Conservation (phyloP, 1,139 yeast genomes). For the Kluyveromyces marxianus region DNA sequence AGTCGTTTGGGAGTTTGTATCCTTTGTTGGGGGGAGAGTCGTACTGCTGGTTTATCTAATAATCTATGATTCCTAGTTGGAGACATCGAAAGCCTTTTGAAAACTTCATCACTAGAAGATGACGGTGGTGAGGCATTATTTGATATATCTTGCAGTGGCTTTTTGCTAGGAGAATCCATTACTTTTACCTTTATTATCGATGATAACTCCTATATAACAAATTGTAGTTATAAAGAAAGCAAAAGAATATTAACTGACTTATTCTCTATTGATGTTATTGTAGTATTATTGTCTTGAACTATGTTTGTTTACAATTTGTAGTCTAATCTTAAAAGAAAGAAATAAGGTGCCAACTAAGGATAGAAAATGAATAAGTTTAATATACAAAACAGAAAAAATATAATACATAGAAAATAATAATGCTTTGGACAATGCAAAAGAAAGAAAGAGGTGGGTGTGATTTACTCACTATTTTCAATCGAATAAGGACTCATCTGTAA, state of each 20-base stretch:
- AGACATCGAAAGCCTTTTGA: slow-evolving; percentile 22
- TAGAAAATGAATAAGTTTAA: too few relatives aligned
- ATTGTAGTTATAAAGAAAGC: too few relatives aligned
- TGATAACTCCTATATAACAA: neutral
- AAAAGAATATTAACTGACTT: too few relatives aligned
- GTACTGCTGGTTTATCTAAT: slow-evolving; percentile 20
- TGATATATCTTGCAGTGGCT: neutral
- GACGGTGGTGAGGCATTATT: slow-evolving; percentile 1
- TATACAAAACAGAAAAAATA: too few relatives aligned
- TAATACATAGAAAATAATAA: too few relatives aligned
- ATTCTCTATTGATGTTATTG: too few relatives aligned
- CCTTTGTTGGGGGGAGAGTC: slow-evolving; percentile 17
- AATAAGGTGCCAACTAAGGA: too few relatives aligned
- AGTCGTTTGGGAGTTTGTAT: slow-evolving; percentile 18
- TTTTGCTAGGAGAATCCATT: neutral
- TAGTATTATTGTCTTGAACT: too few relatives aligned
- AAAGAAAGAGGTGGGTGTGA: neutral
- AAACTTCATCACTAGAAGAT: slow-evolving; percentile 12
- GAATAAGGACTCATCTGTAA: slow-evolving; percentile 25
- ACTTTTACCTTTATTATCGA: neutral
- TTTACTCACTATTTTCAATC: neutral
- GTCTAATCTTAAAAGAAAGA: neutral
- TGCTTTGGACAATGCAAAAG: neutral
- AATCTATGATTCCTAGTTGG: slow-evolving; percentile 16
- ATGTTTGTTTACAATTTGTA: neutral